These are phyloP conservation scores for Lycium ferocissimum DNA, from an alignment of 257 asterid species.

Conservation along the genomic window DNA sequence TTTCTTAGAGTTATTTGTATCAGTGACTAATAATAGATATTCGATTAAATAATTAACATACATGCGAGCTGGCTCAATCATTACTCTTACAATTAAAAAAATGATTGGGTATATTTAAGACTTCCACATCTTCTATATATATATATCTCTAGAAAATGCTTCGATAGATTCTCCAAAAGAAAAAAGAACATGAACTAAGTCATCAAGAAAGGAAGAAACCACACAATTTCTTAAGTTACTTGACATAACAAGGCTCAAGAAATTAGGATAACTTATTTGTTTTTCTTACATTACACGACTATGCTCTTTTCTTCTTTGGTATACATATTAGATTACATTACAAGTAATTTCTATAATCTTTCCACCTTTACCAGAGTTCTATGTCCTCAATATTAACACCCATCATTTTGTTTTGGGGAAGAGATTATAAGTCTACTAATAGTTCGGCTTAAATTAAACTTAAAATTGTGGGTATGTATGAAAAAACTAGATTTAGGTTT, in stretches of 20 bases:
- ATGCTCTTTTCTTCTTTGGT: background rate
- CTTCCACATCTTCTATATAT: no score
- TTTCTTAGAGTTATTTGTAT: no score
- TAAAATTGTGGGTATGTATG: no score
- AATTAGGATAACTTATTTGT: background rate
- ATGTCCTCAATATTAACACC: background rate
- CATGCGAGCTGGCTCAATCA: no score
- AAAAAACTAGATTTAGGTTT: no score
- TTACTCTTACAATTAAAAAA: no score
- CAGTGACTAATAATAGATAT: no score
- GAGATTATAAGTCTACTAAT: no score
- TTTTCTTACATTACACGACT: background rate
- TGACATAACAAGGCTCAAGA: background rate
- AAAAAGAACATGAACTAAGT: background rate
- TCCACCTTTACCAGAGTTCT: background rate
- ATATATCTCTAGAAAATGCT: background rate
- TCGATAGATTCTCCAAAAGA: background rate
- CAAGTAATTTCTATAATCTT: background rate
- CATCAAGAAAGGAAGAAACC: background rate
- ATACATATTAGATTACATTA: background rate
- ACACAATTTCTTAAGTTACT: background rate
- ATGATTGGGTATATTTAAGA: background rate
- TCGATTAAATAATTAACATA: no score
- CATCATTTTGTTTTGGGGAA: no score
- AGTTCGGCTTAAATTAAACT: no score